Evolutionary conservation across 1,139 yeast species (phyloP).

Genomic region (Lodderomyces oxycetoniae): DNA sequence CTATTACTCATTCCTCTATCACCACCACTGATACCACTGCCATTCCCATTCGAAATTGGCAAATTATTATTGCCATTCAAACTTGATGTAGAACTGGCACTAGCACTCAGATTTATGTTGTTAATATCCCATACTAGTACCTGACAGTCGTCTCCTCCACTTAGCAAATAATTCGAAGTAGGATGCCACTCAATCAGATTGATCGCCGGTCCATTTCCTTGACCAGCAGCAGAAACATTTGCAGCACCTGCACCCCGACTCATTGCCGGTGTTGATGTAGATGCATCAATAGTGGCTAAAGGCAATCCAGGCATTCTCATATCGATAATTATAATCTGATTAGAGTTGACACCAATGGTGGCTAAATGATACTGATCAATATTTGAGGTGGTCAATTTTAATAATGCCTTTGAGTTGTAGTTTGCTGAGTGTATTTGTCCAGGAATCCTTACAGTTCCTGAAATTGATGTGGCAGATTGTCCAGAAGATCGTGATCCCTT

Average conservation of each 20-base stretch:
- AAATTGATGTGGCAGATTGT: background rate
- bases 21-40: constrained; percentile 2
- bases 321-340: constrained; percentile 67
- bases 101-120: constrained; percentile 17
- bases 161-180: constrained; percentile 54
- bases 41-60: background rate
- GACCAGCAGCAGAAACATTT: constrained; percentile 25
- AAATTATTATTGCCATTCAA: constrained; percentile 1
- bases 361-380: constrained; percentile 77
- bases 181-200: constrained; percentile 88
- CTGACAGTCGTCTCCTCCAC: constrained; percentile 91
- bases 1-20: constrained; percentile 2
- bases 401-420: constrained; percentile 53
- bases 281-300: constrained; percentile 62
- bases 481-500: constrained; percentile 7
- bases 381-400: constrained; percentile 74
- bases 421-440: constrained; percentile 35
- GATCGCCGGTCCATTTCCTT: constrained; percentile 43
- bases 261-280: constrained; percentile 23
- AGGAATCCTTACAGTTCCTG: constrained; percentile 13
- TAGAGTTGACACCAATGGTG: constrained; percentile 69
- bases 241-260: background rate
- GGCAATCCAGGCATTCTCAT: constrained; percentile 88
- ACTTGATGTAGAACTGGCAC: constrained; percentile 4
- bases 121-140: constrained; percentile 79